Base-by-base conservation (phyloP, 2,329 filamentous ascomycete species). In the Fusarium zealandicum region DNA sequence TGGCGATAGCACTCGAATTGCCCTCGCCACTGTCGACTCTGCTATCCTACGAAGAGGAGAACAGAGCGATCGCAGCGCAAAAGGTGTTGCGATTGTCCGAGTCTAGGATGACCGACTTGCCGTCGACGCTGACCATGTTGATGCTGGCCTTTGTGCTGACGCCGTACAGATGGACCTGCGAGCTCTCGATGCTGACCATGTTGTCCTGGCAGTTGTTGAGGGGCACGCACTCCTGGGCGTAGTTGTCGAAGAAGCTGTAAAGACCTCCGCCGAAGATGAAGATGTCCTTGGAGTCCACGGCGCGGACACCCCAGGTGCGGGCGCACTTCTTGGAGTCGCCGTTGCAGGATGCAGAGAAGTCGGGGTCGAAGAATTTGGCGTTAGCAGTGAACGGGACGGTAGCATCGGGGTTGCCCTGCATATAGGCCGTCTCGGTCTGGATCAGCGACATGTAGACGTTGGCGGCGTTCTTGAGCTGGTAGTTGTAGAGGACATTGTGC, bases 401-500 rank as follows among this genome's bases (percentile, higher is more conserved):
- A 3, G 90, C 84, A 63, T 89, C 82, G 5, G 92, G 91, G 77
- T 93, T 93, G 71, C 89, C 84, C 76, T 96, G 90, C 81, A 89
- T 92, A 79, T 90, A 92, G 27, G 92, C 90, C 5, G 92, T 96
- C 77, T 97, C 93, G 4, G 90, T 90, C 77, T 97, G 93, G 67
- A 96, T 91, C 43, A 90, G 77, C 10, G 84, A 87, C 82, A 96
- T 88, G 78, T 89, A 96, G 59, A 96, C 81, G 69, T 93, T 89
- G 68, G 85, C 81, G 2, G 92, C 90, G 58, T 88, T 87, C 69
- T 82, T 78, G 68, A 97, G 78, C 74, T 96, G 90, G 79, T 96
- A 96, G 79, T 97, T 93, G 78, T 90, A 92, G 18, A 88, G 75
- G 35, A 86, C 82, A 52, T 71, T 84, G 75, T 88, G 85, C 76